A percentile compares a stretch with the other conserved stretches of the same genome.
Conservation (phyloP, 805 yeast species). For the Candida krabiensis region DNA sequence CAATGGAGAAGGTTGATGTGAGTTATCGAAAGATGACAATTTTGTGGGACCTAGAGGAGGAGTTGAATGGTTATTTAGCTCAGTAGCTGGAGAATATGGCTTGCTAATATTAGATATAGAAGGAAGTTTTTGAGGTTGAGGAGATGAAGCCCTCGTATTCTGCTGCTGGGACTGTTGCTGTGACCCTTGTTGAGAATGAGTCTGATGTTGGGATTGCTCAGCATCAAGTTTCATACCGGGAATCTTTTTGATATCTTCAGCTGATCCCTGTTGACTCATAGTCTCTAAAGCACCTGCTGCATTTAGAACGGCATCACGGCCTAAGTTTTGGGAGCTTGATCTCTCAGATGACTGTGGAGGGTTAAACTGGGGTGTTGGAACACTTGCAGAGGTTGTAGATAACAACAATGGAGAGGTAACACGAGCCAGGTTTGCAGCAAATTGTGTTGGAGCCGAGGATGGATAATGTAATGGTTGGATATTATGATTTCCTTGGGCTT, state of each 20-base stretch:
- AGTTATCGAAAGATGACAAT: constrained; percentile 21
- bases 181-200: constrained; percentile 7
- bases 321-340: constrained; percentile 26
- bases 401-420: constrained; percentile 66
- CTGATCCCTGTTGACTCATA: constrained; percentile 33
- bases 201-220: constrained; percentile 12
- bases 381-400: constrained; percentile 45
- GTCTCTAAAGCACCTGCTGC: constrained; percentile 44
- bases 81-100: constrained; percentile 34
- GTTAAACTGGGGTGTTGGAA: constrained; percentile 32
- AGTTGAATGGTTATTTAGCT: constrained; percentile 24
- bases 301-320: constrained; percentile 34
- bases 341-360: constrained; percentile 40
- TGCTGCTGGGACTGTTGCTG: constrained; percentile 15
- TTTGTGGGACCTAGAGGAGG: constrained; percentile 27
- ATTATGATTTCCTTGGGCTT: constrained; percentile 24
- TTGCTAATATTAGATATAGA: constrained; percentile 25
- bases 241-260: constrained; percentile 27
- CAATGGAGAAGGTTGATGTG: constrained; percentile 21
- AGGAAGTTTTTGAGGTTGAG: constrained; percentile 24
- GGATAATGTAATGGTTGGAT: constrained; percentile 66
- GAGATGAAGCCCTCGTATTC: constrained; percentile 17
- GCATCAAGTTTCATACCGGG: constrained; percentile 34
- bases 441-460: constrained; percentile 67
- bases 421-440: constrained; percentile 61